phyloP scores from a whole-genome alignment of 768 basidiomycete genomes.

The Lactarius sanguifluus region DNA sequence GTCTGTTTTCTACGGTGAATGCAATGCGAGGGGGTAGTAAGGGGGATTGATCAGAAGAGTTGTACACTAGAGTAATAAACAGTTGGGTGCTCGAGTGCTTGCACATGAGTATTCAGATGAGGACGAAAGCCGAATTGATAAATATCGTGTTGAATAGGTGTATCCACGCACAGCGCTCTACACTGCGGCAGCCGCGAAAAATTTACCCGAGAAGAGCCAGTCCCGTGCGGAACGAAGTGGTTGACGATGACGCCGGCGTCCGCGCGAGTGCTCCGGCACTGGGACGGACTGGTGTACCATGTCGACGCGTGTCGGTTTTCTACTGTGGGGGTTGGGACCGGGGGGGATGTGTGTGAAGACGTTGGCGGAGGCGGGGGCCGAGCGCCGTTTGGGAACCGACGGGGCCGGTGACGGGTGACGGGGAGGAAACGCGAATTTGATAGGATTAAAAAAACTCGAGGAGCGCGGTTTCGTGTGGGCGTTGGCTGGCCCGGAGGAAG shows the following conservation, averaged over 20 bases:
- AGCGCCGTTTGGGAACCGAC: slow-evolving; percentile 23
- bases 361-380: slow-evolving; percentile 29
- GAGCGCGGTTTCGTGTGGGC: slow-evolving; percentile 36
- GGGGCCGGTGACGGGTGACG: slow-evolving; percentile 33
- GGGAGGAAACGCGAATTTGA: slow-evolving; percentile 37
- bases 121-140: slow-evolving; percentile 19
- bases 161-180: slow-evolving; percentile 22
- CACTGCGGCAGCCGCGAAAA: slow-evolving; percentile 35
- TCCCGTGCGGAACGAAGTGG: slow-evolving; percentile 38
- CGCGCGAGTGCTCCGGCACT: slow-evolving; percentile 22
- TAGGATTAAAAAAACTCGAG: slow-evolving; percentile 38
- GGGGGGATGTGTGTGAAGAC: slow-evolving; percentile 24
- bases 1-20: slow-evolving; percentile 25
- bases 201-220: slow-evolving; percentile 38
- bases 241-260: slow-evolving; percentile 35
- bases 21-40: slow-evolving; percentile 11
- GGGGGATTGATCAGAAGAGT: not conserved
- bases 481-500: slow-evolving; percentile 23
- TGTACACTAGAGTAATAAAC: slow-evolving; percentile 21
- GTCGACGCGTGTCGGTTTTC: slow-evolving; percentile 16
- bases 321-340: slow-evolving; percentile 11
- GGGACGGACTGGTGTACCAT: slow-evolving; percentile 23
- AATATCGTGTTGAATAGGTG: slow-evolving; percentile 18
- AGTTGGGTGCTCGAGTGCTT: slow-evolving; percentile 19
- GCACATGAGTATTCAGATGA: slow-evolving; percentile 20